A percentile compares a stretch with the other conserved stretches of the same genome.
Conservation (phyloP, 108 stramenopile genomes). For the Skeletonema marinoi region DNA sequence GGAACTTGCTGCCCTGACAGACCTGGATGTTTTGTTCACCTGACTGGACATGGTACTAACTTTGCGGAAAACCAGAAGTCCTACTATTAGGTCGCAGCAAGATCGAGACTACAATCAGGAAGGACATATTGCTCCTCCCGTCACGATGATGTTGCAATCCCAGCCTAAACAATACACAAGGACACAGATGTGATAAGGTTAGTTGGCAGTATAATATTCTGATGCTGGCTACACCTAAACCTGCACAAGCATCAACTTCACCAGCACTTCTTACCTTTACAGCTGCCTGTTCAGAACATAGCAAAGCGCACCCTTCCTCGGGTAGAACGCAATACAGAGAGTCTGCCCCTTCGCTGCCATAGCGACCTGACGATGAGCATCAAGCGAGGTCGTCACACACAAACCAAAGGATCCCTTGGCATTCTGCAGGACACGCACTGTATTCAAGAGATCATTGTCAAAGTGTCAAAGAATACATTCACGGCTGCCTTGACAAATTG, state of each 20-base stretch:
- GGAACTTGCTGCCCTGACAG: too few relatives aligned
- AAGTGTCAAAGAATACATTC: conserved; percentile 68
- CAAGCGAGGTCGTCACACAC: conserved; percentile 58
- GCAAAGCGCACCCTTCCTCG: conserved; percentile 62
- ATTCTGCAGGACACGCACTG: conserved; percentile 50
- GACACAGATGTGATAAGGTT: background rate
- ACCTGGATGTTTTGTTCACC: too few relatives aligned
- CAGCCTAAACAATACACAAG: conserved; percentile 41
- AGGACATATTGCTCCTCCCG: too few relatives aligned
- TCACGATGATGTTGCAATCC: too few relatives aligned
- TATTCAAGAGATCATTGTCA: conserved; percentile 68
- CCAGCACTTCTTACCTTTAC: conserved; percentile 40
- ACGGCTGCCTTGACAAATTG: conserved; percentile 35
- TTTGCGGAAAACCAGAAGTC: too few relatives aligned
- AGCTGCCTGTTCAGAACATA: conserved; percentile 76
- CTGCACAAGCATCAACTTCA: background rate
- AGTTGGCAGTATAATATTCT: background rate
- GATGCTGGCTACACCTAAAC: too few relatives aligned
- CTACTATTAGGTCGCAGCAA: too few relatives aligned
- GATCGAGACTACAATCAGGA: too few relatives aligned
- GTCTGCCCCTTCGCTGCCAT: conserved; percentile 75
- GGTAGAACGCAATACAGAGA: conserved; percentile 69
- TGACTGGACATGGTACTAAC: too few relatives aligned
- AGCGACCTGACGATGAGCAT: conserved; percentile 67
- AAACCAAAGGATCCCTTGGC: conserved; percentile 77